Evolutionary conservation across 345 rosid species (phyloP).

Genomic region (Hypericum androsaemum): DNA sequence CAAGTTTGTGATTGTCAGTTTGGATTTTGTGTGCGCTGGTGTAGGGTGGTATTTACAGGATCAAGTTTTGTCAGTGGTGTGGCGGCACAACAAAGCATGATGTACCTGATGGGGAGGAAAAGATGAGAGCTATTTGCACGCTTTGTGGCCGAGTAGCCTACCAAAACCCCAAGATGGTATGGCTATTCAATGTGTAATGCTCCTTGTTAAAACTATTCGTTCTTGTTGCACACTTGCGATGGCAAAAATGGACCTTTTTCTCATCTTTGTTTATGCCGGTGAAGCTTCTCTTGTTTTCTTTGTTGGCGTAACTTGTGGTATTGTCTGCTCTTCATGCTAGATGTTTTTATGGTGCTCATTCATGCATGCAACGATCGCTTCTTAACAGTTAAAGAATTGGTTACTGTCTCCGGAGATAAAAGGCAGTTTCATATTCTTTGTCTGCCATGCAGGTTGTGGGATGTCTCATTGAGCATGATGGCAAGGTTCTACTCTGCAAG

Average conservation of each 20-base stretch:
- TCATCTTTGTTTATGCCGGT: too few relatives aligned
- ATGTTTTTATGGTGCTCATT: too few relatives aligned
- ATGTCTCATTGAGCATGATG: slow-evolving; percentile 85
- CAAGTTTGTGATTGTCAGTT: too few relatives aligned
- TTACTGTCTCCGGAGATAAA: neutral
- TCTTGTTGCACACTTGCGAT: too few relatives aligned
- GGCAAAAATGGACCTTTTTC: too few relatives aligned
- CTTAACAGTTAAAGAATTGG: neutral
- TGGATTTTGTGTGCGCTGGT: slow-evolving; percentile 1
- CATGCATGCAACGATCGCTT: too few relatives aligned
- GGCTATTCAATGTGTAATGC: neutral
- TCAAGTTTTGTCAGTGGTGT: slow-evolving; percentile 94
- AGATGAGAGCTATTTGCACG: slow-evolving; percentile 75
- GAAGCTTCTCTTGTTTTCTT: slow-evolving; percentile 2
- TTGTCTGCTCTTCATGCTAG: too few relatives aligned
- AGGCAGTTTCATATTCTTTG: slow-evolving; percentile 1
- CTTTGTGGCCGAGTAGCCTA: slow-evolving; percentile 68
- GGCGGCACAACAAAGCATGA: slow-evolving; percentile 89
- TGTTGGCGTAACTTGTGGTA: neutral
- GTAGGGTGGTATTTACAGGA: slow-evolving; percentile 55
- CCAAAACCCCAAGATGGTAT: slow-evolving; percentile 96
- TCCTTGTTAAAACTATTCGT: too few relatives aligned
- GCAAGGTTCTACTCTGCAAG: slow-evolving; percentile 85
- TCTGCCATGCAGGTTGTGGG: slow-evolving; percentile 65
- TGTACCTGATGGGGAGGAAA: slow-evolving; percentile 88